A percentile compares a stretch with the other conserved stretches of the same genome.
These are phyloP conservation scores for Seiridium unicorne DNA, from an alignment of 2,329 filamentous ascomycete species.

Conservation along the genomic window DNA sequence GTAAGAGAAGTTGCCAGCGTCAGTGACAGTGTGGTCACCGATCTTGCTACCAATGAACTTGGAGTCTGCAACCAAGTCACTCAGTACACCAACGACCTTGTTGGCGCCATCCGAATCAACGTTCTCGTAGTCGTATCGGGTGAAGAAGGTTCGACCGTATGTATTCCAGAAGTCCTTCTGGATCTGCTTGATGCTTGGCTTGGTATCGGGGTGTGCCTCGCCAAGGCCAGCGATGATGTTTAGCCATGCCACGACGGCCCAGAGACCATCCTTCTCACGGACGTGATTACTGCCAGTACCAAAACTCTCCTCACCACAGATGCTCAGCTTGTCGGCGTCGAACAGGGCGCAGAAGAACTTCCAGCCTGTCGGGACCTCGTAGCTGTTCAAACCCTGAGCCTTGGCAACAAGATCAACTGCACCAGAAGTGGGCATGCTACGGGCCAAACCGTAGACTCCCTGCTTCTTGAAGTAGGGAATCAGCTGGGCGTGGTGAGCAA, in stretches of 20 bases:
- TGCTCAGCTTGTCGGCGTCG: conserved; percentile 92
- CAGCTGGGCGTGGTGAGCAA: conserved; percentile 91
- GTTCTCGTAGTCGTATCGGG: conserved; percentile 96
- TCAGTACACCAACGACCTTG: conserved; percentile 82
- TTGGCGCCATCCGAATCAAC: conserved; percentile 88
- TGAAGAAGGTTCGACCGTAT: conserved; percentile 98
- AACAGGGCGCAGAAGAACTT: conserved; percentile 99
- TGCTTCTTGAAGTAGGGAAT: conserved; percentile 99
- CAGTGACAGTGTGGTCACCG: conserved; percentile 74
- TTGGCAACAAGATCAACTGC: conserved; percentile 95
- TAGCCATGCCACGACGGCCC: conserved; percentile 96
- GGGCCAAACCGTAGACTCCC: conserved; percentile 90
- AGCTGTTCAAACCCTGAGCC: conserved; percentile 85
- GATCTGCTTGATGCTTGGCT: conserved; percentile 91
- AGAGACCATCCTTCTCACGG: conserved; percentile 97
- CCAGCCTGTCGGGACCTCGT: conserved; percentile 98
- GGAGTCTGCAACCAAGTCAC: conserved; percentile 71
- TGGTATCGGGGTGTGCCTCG: conserved; percentile 73
- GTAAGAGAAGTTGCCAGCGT: conserved; percentile 96
- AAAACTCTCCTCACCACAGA: conserved; percentile 98
- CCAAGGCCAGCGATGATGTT: conserved; percentile 97
- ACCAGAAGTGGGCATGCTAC: conserved; percentile 95
- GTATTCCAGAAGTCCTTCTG: conserved; percentile 96
- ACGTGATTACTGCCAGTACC: conserved; percentile 98
- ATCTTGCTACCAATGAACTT: conserved; percentile 81